Evolutionary conservation across 1,139 yeast genomes (phyloP).

Genomic region (Sugiyamaella castrensis): DNA sequence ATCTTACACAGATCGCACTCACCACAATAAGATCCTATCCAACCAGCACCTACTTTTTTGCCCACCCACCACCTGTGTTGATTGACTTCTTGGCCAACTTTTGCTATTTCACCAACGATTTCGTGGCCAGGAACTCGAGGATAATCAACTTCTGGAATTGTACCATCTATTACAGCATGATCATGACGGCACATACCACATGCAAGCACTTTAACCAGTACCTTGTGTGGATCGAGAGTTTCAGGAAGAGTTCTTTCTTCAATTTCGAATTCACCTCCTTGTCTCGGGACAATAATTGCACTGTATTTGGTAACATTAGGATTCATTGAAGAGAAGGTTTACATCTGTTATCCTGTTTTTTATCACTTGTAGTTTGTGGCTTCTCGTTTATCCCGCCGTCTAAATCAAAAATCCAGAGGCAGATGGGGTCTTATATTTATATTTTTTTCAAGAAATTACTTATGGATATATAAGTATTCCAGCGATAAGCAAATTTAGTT

Average conservation of each 20-base stretch:
- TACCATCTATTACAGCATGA: constrained; percentile 45
- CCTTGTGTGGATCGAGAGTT: constrained; percentile 54
- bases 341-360: too few species aligned
- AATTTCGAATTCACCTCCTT: constrained; percentile 4
- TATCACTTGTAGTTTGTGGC: too few species aligned
- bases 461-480: too few species aligned
- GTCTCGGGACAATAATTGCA: constrained; percentile 1
- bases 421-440: too few species aligned
- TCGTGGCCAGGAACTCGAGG: constrained; percentile 52
- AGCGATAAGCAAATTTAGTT: too few species aligned
- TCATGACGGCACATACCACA: constrained; percentile 68
- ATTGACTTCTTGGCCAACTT: constrained; percentile 33
- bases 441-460: too few species aligned
- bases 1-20: constrained; percentile 47
- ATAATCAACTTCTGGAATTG: constrained; percentile 41
- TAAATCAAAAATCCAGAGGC: too few species aligned
- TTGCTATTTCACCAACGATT: constrained; percentile 44
- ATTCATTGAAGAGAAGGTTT: too few species aligned
- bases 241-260: constrained; percentile 47
- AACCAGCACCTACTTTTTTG: constrained; percentile 60
- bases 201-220: constrained; percentile 51
- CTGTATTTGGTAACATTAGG: neutral
- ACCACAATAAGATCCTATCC: constrained; percentile 49
- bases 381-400: too few species aligned
- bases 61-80: too few species aligned